These are phyloP conservation scores for Uronychia binucleata DNA, from an alignment of 73 alveolate genomes.

Conservation along the genomic window DNA sequence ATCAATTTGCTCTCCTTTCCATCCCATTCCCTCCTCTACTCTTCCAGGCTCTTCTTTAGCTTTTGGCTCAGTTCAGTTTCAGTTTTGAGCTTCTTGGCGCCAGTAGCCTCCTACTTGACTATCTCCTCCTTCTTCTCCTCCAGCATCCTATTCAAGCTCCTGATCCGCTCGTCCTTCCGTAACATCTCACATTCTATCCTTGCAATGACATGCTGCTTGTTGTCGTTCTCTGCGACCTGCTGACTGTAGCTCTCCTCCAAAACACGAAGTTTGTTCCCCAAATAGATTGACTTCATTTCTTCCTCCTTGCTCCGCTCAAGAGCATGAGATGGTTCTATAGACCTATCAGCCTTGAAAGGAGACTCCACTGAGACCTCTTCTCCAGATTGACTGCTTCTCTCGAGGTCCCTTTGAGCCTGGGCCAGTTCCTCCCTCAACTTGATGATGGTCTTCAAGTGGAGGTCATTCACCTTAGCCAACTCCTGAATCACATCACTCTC, in stretches of 20 bases:
- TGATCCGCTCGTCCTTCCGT: background rate
- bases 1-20: background rate
- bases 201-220: background rate
- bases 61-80: background rate
- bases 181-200: background rate
- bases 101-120: background rate
- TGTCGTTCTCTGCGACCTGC: background rate
- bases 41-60: background rate
- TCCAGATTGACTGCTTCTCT: background rate
- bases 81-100: background rate
- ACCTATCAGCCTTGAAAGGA: too few species aligned
- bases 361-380: background rate
- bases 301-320: too few species aligned
- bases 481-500: background rate
- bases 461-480: background rate
- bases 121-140: background rate
- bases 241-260: background rate
- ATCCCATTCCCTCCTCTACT: background rate
- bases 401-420: background rate
- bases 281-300: background rate
- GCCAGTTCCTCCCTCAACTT: background rate
- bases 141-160: background rate
- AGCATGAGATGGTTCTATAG: too few species aligned
- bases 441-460: background rate
- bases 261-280: background rate